These are phyloP conservation scores for Leccinum obscurum DNA, from an alignment of 768 basidiomycete genomes.

Conservation along the genomic window DNA sequence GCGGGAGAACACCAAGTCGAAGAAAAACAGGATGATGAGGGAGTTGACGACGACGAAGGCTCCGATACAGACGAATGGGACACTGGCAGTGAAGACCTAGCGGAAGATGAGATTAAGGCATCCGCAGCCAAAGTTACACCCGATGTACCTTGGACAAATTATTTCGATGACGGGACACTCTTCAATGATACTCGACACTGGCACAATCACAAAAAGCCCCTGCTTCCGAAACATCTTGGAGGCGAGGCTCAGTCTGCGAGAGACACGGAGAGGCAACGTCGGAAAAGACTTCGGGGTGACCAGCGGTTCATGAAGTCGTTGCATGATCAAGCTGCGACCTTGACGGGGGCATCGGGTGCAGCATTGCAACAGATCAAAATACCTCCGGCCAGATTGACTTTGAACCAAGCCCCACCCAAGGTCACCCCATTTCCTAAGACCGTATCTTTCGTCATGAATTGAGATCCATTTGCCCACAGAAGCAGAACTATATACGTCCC, in stretches of 20 bases:
- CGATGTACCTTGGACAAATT: slow-evolving; percentile 8
- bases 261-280: slow-evolving; percentile 37
- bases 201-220: slow-evolving; percentile 50
- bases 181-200: slow-evolving; percentile 59
- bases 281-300: slow-evolving; percentile 39
- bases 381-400: slow-evolving; percentile 34
- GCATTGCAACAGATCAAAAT: slow-evolving; percentile 56
- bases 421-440: slow-evolving; percentile 1
- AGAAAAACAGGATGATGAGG: slow-evolving; percentile 17
- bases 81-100: slow-evolving; percentile 17
- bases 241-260: slow-evolving; percentile 38
- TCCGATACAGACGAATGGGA: slow-evolving; percentile 25
- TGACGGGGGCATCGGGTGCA: slow-evolving; percentile 62
- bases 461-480: slow-evolving; percentile 12
- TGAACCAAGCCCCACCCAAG: slow-evolving; percentile 15
- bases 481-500: slow-evolving; percentile 14
- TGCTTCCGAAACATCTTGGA: slow-evolving; percentile 56
- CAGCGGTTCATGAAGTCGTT: slow-evolving; percentile 60
- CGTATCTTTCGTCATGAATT: neutral
- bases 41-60: slow-evolving; percentile 15
- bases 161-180: slow-evolving; percentile 40
- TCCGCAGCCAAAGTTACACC: neutral
- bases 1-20: slow-evolving; percentile 7
- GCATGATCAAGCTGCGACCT: slow-evolving; percentile 58
- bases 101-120: slow-evolving; percentile 1